phyloP scores from a whole-genome alignment of 1,284 basidiomycete species.

The Naganishia albida region DNA sequence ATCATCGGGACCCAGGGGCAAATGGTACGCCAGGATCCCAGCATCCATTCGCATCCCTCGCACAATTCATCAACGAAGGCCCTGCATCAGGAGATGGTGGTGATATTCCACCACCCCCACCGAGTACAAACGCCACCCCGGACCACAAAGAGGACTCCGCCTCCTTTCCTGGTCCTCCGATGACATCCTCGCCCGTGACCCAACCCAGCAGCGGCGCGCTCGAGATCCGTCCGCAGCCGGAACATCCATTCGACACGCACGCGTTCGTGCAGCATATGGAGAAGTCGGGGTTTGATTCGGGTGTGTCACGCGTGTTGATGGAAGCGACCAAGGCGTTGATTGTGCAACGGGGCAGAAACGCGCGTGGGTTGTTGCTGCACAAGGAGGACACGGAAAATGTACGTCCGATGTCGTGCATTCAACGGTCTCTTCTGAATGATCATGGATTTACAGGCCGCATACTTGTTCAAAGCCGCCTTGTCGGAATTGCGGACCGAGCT shows the following conservation, averaged over 20 bases:
- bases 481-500: conserved; percentile 88
- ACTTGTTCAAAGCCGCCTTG: conserved; percentile 90
- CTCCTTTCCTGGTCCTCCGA: conserved; percentile 13
- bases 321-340: conserved; percentile 78
- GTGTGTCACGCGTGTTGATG: conserved; percentile 76
- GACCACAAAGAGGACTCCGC: background rate
- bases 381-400: conserved; percentile 89
- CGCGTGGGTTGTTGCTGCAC: conserved; percentile 72
- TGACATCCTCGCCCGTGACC: background rate
- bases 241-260: conserved; percentile 54
- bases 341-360: conserved; percentile 71
- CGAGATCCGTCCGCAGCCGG: conserved; percentile 34
- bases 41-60: conserved; percentile 23
- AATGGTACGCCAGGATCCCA: conserved; percentile 13
- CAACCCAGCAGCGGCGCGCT: background rate
- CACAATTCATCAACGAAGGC: conserved; percentile 20
- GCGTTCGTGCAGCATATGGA: conserved; percentile 51
- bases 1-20: background rate
- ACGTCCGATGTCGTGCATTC: conserved; percentile 48
- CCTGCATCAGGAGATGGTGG: background rate
- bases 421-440: background rate
- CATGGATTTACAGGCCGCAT: conserved; percentile 71
- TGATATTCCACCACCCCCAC: background rate
- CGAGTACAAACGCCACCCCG: background rate
- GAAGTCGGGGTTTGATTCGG: conserved; percentile 39